Evolutionary conservation across 2,329 filamentous ascomycete genomes (phyloP).

Genomic region (Coleophoma eucalyptorum): DNA sequence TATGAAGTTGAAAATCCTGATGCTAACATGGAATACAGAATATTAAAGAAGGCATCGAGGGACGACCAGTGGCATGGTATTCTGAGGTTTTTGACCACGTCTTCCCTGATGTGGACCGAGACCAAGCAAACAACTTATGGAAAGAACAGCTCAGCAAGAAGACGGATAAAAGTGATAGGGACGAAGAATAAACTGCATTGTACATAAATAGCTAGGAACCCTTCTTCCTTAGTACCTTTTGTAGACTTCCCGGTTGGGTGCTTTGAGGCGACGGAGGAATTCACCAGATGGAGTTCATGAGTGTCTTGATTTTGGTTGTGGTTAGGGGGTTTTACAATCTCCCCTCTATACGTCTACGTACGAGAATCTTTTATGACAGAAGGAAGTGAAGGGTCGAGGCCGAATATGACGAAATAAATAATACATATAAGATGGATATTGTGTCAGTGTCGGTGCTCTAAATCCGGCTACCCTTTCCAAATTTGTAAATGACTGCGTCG

Average conservation of each 20-base stretch:
- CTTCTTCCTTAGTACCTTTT: no score
- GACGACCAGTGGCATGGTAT: slow-evolving; percentile 91
- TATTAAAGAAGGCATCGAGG: slow-evolving; percentile 94
- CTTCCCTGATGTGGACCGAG: slow-evolving; percentile 75
- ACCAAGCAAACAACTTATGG: slow-evolving; percentile 65
- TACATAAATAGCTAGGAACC: neutral
- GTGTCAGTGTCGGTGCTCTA: no score
- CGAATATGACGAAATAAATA: no score
- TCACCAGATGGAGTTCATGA: slow-evolving; percentile 3
- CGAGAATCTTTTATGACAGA: no score
- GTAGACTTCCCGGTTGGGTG: no score
- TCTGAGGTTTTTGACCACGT: slow-evolving; percentile 87
- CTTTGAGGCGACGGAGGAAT: neutral
- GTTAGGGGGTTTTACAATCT: no score
- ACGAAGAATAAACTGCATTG: slow-evolving; percentile 17
- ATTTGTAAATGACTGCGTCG: no score
- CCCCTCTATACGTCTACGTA: no score
- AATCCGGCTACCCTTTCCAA: no score
- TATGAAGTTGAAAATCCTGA: slow-evolving; percentile 8
- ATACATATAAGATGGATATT: no score
- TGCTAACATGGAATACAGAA: slow-evolving; percentile 55
- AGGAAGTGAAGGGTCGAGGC: no score
- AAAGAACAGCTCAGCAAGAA: slow-evolving; percentile 28
- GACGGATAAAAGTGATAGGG: slow-evolving; percentile 30
- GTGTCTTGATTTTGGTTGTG: no score